Evolutionary conservation across 202 grass and related monocot species (phyloP).

Genomic region (Musa balbisiana): DNA sequence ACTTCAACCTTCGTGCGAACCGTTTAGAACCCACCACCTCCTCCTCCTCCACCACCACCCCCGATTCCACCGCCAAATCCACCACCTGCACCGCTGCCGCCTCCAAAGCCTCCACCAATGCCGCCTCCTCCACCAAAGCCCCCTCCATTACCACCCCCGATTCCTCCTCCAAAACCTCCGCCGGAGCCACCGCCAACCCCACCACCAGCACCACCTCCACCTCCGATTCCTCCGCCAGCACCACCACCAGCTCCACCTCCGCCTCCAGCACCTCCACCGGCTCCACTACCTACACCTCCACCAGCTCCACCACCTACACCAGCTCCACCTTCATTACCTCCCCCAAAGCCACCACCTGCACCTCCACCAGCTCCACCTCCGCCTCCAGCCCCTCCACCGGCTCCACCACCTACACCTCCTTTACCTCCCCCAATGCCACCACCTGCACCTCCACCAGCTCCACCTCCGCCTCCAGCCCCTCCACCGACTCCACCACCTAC

Average conservation of each 20-base stretch:
- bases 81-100: not conserved
- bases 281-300: not conserved
- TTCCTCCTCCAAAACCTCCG: constrained; percentile 20
- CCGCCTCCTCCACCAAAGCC: constrained; percentile 13
- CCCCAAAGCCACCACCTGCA: not conserved
- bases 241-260: constrained; percentile 6
- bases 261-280: not conserved
- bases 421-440: not conserved
- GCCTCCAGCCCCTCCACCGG: not conserved
- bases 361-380: constrained; percentile 21
- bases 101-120: constrained; percentile 14
- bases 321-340: not conserved
- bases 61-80: constrained; percentile 11
- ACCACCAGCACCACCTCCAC: not conserved
- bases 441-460: not conserved
- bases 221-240: not conserved
- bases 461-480: too few species aligned
- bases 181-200: constrained; percentile 13
- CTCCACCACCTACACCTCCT: not conserved
- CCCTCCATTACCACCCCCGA: constrained; percentile 8
- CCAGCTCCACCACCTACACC: not conserved
- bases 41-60: not conserved
- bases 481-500: not conserved
- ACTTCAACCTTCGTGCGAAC: too few species aligned
- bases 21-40: too few species aligned